These are phyloP conservation scores for Trichoderma cornu-damae DNA, from an alignment of 2,329 filamentous ascomycete genomes.

Conservation along the genomic window DNA sequence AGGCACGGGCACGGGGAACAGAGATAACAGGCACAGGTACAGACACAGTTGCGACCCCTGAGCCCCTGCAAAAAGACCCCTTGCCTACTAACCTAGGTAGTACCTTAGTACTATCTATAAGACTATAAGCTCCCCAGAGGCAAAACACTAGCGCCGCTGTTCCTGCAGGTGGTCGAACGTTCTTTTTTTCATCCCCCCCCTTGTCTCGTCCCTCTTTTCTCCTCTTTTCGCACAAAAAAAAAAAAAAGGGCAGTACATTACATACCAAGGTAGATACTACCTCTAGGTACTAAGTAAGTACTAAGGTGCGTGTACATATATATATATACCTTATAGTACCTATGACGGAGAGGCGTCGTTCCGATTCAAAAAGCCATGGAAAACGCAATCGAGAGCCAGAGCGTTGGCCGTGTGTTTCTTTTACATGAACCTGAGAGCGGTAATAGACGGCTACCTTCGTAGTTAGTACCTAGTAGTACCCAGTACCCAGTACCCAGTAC, in stretches of 20 bases:
- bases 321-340: too few relatives aligned
- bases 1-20: background rate
- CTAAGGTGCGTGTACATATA: too few relatives aligned
- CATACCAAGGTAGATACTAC: too few relatives aligned
- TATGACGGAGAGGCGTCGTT: background rate
- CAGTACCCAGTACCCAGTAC: too few relatives aligned
- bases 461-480: too few relatives aligned
- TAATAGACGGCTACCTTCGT: too few relatives aligned
- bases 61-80: background rate
- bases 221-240: too few relatives aligned
- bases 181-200: constrained; percentile 11
- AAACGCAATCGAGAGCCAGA: background rate
- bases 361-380: too few relatives aligned
- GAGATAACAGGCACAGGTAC: background rate
- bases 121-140: background rate
- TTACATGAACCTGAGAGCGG: too few relatives aligned
- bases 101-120: constrained; percentile 1
- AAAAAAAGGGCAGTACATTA: too few relatives aligned
- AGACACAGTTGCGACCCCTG: background rate
- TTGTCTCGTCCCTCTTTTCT: background rate
- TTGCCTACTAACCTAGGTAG: too few relatives aligned
- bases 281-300: too few relatives aligned
- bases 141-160: constrained; percentile 20
- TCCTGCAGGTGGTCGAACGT: constrained; percentile 18
- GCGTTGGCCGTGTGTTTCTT: background rate